A percentile compares a stretch with the other conserved stretches of the same genome.
These are phyloP conservation scores for Penicillium egyptiacum DNA, from an alignment of 495 filamentous ascomycete species.

Conservation along the genomic window DNA sequence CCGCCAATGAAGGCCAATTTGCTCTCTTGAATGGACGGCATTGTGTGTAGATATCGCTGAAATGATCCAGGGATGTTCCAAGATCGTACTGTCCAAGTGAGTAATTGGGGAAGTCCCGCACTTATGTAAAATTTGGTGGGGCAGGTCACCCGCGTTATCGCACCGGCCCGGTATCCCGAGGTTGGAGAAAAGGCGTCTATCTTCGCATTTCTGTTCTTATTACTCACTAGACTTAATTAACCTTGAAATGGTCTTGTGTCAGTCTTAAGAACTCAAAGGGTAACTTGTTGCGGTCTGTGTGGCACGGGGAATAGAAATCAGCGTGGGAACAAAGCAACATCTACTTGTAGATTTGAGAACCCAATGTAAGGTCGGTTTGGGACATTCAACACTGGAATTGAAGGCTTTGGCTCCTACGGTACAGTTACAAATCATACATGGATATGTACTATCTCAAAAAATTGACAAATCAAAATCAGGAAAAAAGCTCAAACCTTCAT, in stretches of 20 bases:
- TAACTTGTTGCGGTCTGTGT: background rate
- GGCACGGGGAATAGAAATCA: too few species aligned
- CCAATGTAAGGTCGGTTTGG: background rate
- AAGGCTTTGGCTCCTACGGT: background rate
- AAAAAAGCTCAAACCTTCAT: background rate
- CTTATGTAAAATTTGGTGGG: slow-evolving; percentile 14
- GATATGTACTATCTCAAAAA: background rate
- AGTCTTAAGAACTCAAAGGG: background rate
- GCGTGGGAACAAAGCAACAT: background rate
- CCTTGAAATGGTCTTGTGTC: too few species aligned
- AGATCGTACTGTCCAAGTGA: background rate
- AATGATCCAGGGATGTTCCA: background rate
- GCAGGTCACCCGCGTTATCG: background rate
- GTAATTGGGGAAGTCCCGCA: slow-evolving; percentile 3
- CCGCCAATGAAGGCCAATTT: slow-evolving; percentile 47
- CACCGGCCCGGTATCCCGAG: slow-evolving; percentile 3
- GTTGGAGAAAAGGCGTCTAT: background rate
- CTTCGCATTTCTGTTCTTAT: background rate
- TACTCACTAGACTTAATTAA: background rate
- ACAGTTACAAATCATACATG: background rate
- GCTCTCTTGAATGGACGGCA: slow-evolving; percentile 41
- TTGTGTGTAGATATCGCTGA: slow-evolving; percentile 18
- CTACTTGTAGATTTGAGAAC: background rate
- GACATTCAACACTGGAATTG: background rate
- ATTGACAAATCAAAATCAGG: background rate